A percentile compares a stretch with the other conserved stretches of the same genome.
Evolutionary conservation across 2,329 filamentous ascomycete genomes (phyloP).

Genomic region (Aspergillus intermedius): DNA sequence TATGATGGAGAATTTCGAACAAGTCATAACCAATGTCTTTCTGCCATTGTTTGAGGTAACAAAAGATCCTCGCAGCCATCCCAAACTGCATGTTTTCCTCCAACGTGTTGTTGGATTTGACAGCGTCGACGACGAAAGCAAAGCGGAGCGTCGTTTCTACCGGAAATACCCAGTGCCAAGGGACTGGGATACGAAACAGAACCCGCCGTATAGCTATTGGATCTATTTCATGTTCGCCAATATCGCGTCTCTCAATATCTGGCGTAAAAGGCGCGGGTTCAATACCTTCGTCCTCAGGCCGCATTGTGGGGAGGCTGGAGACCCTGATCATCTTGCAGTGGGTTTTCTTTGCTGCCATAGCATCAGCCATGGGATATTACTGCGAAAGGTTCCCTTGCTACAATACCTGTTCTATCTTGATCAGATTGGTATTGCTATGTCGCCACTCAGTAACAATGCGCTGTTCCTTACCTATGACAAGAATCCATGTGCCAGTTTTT

Average conservation of each 20-base stretch:
- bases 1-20: conserved; percentile 82
- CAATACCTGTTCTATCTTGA: conserved; percentile 98
- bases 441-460: conserved; percentile 96
- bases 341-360: conserved; percentile 90
- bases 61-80: conserved; percentile 74
- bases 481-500: conserved; percentile 94
- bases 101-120: conserved; percentile 96
- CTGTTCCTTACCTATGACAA: conserved; percentile 94
- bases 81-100: conserved; percentile 89
- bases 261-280: conserved; percentile 85
- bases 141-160: conserved; percentile 87
- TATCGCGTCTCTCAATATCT: conserved; percentile 83
- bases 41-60: conserved; percentile 93
- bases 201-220: conserved; percentile 98
- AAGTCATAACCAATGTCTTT: conserved; percentile 87
- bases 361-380: conserved; percentile 86
- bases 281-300: conserved; percentile 91
- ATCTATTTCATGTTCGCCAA: conserved; percentile 96
- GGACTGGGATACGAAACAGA: conserved; percentile 85
- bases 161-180: conserved; percentile 89
- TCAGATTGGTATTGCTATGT: conserved; percentile 98
- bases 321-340: conserved; percentile 90
- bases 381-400: conserved; percentile 87
- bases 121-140: conserved; percentile 97
- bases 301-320: conserved; percentile 93